Evolutionary conservation across 164 flowering plant species (phyloP).

Genomic region (Vitis rupestris): DNA sequence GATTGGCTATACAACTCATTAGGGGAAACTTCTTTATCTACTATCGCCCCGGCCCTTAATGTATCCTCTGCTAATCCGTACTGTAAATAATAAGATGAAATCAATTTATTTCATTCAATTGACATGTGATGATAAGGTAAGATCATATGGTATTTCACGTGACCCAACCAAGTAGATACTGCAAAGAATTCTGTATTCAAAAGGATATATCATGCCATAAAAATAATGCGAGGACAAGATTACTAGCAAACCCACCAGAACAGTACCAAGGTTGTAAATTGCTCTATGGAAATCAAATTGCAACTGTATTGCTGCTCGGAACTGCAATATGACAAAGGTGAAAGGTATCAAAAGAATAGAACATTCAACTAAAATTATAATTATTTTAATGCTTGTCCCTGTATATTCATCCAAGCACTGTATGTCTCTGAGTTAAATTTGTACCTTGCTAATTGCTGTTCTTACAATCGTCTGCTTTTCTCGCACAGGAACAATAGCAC

Average conservation of each 20-base stretch:
- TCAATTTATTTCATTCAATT: neutral
- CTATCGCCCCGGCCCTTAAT: constrained; percentile 71
- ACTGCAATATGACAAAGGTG: constrained; percentile 49
- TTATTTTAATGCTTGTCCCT: constrained; percentile 12
- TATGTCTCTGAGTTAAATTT: constrained; percentile 18
- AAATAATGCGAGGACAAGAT: constrained; percentile 1
- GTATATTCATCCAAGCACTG: constrained; percentile 13
- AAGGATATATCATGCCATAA: neutral
- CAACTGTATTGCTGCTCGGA: constrained; percentile 88
- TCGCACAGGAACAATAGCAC: constrained; percentile 90
- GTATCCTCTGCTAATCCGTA: constrained; percentile 99
- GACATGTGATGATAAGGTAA: neutral
- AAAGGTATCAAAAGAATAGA: constrained; percentile 10
- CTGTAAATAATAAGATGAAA: constrained; percentile 33
- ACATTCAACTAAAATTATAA: neutral
- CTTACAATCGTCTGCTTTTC: constrained; percentile 90
- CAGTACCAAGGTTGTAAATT: constrained; percentile 99
- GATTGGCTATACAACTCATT: constrained; percentile 90
- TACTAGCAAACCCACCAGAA: constrained; percentile 64
- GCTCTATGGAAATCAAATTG: constrained; percentile 99
- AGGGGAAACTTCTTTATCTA: constrained; percentile 65
- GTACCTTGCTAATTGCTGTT: constrained; percentile 93
- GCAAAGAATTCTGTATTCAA: neutral
- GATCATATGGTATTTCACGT: neutral
- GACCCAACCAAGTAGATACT: neutral